Percentiles rank a stretch among this genome's conserved stretches.
These are phyloP conservation scores for Penicillium fimorum DNA, from an alignment of 495 filamentous ascomycete genomes.

Conservation along the genomic window DNA sequence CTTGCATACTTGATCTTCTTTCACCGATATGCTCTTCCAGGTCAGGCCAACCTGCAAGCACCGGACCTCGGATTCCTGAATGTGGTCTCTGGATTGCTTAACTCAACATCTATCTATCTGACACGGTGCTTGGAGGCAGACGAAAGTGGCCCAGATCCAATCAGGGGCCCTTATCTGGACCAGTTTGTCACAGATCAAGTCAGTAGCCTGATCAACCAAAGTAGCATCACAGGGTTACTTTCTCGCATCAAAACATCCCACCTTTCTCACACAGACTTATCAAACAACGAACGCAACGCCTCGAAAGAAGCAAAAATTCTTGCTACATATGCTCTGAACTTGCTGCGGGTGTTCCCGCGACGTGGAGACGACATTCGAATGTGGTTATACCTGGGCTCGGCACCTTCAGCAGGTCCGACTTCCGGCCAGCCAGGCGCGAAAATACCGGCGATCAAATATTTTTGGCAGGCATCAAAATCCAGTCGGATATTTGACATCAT, in stretches of 20 bases:
- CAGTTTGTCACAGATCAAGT: constrained; percentile 61
- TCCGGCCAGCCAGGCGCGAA: constrained; percentile 40
- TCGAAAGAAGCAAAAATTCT: constrained; percentile 67
- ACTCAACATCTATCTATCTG: constrained; percentile 59
- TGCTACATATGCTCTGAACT: constrained; percentile 81
- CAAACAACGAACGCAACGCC: constrained; percentile 28
- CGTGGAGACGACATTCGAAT: constrained; percentile 88
- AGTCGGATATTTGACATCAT: constrained; percentile 68
- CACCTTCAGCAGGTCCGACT: constrained; percentile 39
- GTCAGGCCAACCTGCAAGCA: constrained; percentile 35
- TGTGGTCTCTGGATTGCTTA: constrained; percentile 63
- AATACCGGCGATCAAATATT: constrained; percentile 78
- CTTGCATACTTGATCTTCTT: constrained; percentile 79
- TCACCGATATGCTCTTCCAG: constrained; percentile 53
- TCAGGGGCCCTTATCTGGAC: constrained; percentile 43
- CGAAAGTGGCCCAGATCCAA: constrained; percentile 36
- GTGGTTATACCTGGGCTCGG: constrained; percentile 86
- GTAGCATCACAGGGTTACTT: constrained; percentile 60
- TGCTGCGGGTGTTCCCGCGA: constrained; percentile 82
- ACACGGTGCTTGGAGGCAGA: constrained; percentile 54
- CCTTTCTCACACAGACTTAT: constrained; percentile 27
- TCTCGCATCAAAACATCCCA: constrained; percentile 39
- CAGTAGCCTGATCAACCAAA: constrained; percentile 62
- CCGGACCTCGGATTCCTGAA: constrained; percentile 61
- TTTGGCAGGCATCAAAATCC: constrained; percentile 74